Conservation (phyloP, 495 filamentous ascomycete species). For the Rostrohypoxylon terebratum region DNA sequence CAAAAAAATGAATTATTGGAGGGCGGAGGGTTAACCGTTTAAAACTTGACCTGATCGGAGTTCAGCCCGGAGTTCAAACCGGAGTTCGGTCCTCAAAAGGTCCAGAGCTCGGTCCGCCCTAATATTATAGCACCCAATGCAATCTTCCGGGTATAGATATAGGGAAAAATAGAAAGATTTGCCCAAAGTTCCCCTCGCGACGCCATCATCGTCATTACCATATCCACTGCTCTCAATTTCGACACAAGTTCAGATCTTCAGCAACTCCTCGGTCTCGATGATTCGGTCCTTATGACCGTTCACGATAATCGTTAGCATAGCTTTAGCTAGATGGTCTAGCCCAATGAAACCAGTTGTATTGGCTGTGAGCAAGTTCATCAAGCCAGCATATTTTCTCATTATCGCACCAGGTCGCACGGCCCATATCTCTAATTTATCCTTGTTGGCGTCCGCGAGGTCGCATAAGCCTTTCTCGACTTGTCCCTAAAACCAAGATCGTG, state of each 20-base stretch:
- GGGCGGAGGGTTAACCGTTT: not conserved
- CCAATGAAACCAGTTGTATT: conserved; percentile 43
- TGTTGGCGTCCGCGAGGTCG: conserved; percentile 48
- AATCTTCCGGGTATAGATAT: not conserved
- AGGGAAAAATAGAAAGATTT: not conserved
- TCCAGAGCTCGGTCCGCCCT: too few species aligned
- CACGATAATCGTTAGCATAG: conserved; percentile 55
- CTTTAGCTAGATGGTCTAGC: conserved; percentile 55
- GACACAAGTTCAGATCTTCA: conserved; percentile 42
- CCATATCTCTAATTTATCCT: conserved; percentile 48
- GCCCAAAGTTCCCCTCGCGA: not conserved
- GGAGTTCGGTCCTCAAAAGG: not conserved
- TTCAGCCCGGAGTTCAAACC: not conserved
- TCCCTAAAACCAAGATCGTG: conserved; percentile 46
- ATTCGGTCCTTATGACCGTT: conserved; percentile 52
- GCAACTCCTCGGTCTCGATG: conserved; percentile 47
- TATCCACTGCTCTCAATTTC: not conserved
- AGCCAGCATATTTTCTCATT: conserved; percentile 50
- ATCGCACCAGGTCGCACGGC: conserved; percentile 51
- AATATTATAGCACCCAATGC: not conserved
- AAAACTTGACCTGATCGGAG: not conserved
- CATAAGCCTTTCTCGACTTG: conserved; percentile 57
- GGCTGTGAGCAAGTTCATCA: conserved; percentile 46
- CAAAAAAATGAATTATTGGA: not conserved
- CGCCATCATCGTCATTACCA: not conserved